Percentiles rank a stretch among this genome's conserved stretches.
These are phyloP conservation scores for Mycena crocata DNA, from an alignment of 768 basidiomycete genomes.

Conservation along the genomic window DNA sequence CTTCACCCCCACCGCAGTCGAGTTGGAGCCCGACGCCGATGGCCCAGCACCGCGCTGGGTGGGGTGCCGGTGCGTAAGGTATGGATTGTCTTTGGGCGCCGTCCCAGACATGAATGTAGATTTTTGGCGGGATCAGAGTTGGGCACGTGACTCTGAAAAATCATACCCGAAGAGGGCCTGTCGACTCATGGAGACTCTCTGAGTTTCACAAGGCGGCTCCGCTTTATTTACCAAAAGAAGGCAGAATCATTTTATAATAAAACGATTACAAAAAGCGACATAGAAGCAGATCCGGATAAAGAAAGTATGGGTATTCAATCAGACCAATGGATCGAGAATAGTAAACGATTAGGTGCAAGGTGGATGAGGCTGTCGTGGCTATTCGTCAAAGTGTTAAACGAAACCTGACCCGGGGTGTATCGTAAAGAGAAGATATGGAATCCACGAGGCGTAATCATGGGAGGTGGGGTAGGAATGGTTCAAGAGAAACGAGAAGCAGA, in stretches of 20 bases:
- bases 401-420: conserved; percentile 71
- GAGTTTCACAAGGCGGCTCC: background rate
- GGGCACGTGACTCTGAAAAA: conserved; percentile 12
- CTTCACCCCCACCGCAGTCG: conserved; percentile 42
- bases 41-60: conserved; percentile 47
- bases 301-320: conserved; percentile 69
- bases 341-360: conserved; percentile 60
- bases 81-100: conserved; percentile 58
- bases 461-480: conserved; percentile 49
- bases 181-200: too few relatives aligned
- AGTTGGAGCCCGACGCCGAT: conserved; percentile 32
- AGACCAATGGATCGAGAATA: conserved; percentile 73
- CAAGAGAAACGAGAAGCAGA: conserved; percentile 46
- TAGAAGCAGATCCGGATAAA: conserved; percentile 66
- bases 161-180: conserved; percentile 12
- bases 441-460: conserved; percentile 53
- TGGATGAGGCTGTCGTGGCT: conserved; percentile 73
- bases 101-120: conserved; percentile 16
- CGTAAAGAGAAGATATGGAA: conserved; percentile 50
- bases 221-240: conserved; percentile 28
- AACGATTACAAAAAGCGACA: conserved; percentile 71
- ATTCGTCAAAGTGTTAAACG: conserved; percentile 69
- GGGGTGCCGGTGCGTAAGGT: conserved; percentile 58
- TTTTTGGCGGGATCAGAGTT: background rate
- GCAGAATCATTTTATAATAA: conserved; percentile 42